Percentiles rank a stretch among this genome's conserved stretches.
Evolutionary conservation across 1,284 basidiomycete genomes (phyloP).

Genomic region (Mycena citricolor): DNA sequence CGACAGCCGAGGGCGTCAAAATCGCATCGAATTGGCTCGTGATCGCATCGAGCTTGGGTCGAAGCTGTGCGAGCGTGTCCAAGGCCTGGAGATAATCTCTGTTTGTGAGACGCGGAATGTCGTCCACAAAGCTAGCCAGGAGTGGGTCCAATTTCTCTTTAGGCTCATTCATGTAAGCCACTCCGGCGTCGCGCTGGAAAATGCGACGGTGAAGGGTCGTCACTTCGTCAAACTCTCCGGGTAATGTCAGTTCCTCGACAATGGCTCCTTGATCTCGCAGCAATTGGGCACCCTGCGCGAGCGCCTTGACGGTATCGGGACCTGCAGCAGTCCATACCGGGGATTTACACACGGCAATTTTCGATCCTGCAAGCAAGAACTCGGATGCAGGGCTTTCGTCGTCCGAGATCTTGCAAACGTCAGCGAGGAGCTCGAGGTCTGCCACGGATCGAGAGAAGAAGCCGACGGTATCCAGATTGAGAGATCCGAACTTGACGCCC

Average conservation of each 20-base stretch:
- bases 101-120: constrained; percentile 9
- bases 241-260: constrained; percentile 23
- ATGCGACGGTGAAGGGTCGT: constrained; percentile 4
- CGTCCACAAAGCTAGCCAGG: constrained; percentile 19
- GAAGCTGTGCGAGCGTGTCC: constrained; percentile 21
- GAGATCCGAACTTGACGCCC: constrained; percentile 19
- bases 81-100: constrained; percentile 15
- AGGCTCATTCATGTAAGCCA: constrained; percentile 18
- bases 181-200: constrained; percentile 15
- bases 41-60: constrained; percentile 22
- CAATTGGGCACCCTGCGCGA: constrained; percentile 13
- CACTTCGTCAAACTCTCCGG: constrained; percentile 17
- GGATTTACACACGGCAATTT: constrained; percentile 23
- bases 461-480: constrained; percentile 24
- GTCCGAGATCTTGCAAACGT: constrained; percentile 19
- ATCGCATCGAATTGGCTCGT: constrained; percentile 20
- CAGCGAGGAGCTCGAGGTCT: constrained; percentile 24
- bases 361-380: constrained; percentile 18
- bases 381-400: constrained; percentile 8
- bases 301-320: constrained; percentile 19
- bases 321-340: constrained; percentile 22
- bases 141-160: constrained; percentile 20
- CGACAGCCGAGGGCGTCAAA: constrained; percentile 18
- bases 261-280: constrained; percentile 18
- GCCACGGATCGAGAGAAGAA: constrained; percentile 20